Base-by-base conservation (phyloP, 2,329 filamentous ascomycete species). In the Aureobasidium sp. region DNA sequence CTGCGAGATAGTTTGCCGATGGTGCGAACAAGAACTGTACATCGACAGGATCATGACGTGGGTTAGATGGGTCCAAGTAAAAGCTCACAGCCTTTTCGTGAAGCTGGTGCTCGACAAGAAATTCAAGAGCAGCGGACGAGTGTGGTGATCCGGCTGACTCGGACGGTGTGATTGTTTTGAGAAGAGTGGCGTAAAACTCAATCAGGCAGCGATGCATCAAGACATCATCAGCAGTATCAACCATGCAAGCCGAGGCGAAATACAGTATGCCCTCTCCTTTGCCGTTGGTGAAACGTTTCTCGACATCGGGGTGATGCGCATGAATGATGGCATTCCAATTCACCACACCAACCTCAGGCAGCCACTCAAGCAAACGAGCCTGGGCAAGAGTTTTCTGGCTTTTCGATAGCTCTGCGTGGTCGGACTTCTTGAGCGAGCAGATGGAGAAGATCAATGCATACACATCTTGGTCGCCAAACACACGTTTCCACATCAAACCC, bases 401-500 rank as follows among this genome's bases (percentile, higher is more conserved):
- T 59, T 75, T 77, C 58, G 68, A 73, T 14, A 78, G 61, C 45
- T 66, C 64, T 27, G 60, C 64, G 24, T 71, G 59, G 3, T 61
- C 61, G 25, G 66, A 58, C 39, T 63, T 58, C 7, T 66, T 66
- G 37, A 76, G 65, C 56, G 74, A 77, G 60, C 77, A 81, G 48
- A 76, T 70, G 25, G 75, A 73, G 65, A 80, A 84, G 27, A 84
- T 69, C 6, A 75, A 67, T 1, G 69, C 70, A 59, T 82, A 82
- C 6, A 84, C 74, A 60, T 82, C 74, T 55, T 71, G 74, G 57
- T 84, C 81, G 2, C 74, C 72, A 60, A 85, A 84, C 1, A 84
- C 59, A 16, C 81, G 75, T 61, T 79, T 76, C 81, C 80, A 84
- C 61, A 85, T 70, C 1, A 81, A 66, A 0, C 76, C 77, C 57